Evolutionary conservation across 2,329 filamentous ascomycete genomes (phyloP), one percentile per base, ranked within the genome.

Genomic region (Orbilia ellipsospora): DNA sequence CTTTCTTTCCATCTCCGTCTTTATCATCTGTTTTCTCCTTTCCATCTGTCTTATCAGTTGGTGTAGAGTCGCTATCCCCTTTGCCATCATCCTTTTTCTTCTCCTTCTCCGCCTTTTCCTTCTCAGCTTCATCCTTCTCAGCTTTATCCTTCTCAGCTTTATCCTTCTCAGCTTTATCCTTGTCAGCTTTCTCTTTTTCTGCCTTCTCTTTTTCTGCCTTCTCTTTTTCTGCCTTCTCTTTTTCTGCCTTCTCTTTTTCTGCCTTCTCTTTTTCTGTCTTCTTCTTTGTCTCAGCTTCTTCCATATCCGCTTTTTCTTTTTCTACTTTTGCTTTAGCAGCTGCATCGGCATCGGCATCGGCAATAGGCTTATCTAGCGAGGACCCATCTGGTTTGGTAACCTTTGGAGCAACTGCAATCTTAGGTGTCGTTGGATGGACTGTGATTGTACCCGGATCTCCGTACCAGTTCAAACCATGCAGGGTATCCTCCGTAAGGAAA

Each of bases 401-500:
- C 16, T 56, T 56, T n/a, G 8, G 26, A 15, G 10, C n/a, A 15
- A n/a, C 52, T 48, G 5, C 1, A 36, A 36, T 36, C 31, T 36
- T 36, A 48, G 44, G 44, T 20, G n/a, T 18, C 7, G n/a, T 52
- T 6, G 55, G n/a, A 26, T 52, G 31, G 8, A 52, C 16, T 56
- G 20, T 52, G 31, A 74, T 68, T 1, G 10, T 55, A 13, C 70
- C 70, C 1, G 63, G 59, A 45, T 74, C 70, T 1, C 57, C 70
- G 48, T 63, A 67, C 70, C 70, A 74, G 50, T 74, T 59, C 12
- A 74, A 16, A 2, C 31, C 51, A 12, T 59, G 15, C 31, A 74
- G 28, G 12, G 59, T 68, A 63, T 74, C 70, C 18, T 54, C 55
- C 16, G 48, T 68, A 18, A 67, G 64, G 45, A 74, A 74, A 7